phyloP scores from a whole-genome alignment of 495 filamentous ascomycete species.

The Echria macrotheca region DNA sequence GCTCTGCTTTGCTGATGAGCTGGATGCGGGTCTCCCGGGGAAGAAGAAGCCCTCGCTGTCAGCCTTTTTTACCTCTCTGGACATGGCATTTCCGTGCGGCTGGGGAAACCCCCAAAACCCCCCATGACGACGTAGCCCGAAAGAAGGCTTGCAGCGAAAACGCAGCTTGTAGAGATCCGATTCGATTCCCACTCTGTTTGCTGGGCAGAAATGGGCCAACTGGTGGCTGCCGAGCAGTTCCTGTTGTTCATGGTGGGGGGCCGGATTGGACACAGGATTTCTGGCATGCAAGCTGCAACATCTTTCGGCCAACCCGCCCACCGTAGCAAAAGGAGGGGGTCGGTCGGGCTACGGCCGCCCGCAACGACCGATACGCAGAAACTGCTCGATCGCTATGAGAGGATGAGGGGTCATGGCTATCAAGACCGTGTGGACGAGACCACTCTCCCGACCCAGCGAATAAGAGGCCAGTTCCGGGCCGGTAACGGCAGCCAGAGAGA shows the following conservation, averaged over 20 bases:
- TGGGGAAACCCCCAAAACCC: neutral
- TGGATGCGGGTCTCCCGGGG: neutral
- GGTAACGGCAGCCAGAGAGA: neutral
- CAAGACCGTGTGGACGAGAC: neutral
- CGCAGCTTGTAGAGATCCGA: neutral
- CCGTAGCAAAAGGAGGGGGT: neutral
- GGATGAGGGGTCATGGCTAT: too few species aligned
- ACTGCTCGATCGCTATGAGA: too few species aligned
- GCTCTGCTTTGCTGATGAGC: neutral
- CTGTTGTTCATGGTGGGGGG: neutral
- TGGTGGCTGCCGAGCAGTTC: neutral
- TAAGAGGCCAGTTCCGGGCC: neutral
- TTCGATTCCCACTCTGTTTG: neutral
- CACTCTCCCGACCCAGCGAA: too few species aligned
- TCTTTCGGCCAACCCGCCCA: constrained; percentile 9
- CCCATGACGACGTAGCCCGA: neutral
- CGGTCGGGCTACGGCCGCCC: neutral
- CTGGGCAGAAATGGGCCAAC: constrained; percentile 10
- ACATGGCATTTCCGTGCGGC: neutral
- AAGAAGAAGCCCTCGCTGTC: neutral
- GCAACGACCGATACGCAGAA: neutral
- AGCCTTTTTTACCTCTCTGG: neutral
- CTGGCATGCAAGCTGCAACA: neutral
- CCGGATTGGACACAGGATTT: neutral
- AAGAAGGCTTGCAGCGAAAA: neutral